These are phyloP conservation scores for Favolaschia claudopus DNA, from an alignment of 768 basidiomycete genomes.

Conservation along the genomic window DNA sequence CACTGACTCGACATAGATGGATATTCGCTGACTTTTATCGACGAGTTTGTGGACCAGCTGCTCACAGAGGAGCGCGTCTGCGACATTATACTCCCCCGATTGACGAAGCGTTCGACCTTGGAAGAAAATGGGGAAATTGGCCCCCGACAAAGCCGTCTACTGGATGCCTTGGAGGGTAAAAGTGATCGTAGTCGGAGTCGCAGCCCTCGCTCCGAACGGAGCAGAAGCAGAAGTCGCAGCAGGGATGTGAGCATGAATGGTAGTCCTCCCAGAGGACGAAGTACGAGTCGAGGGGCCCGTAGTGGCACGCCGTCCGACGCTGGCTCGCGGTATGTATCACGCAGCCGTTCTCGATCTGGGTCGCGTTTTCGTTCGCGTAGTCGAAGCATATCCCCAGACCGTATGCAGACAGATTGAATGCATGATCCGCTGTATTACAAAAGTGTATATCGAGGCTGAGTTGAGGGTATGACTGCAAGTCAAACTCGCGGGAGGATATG, in stretches of 20 bases:
- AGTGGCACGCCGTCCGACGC: slow-evolving; percentile 50
- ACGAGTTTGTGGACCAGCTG: slow-evolving; percentile 89
- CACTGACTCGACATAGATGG: slow-evolving; percentile 62
- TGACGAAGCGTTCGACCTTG: slow-evolving; percentile 83
- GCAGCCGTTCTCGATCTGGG: slow-evolving; percentile 63
- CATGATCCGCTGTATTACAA: neutral
- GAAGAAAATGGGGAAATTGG: slow-evolving; percentile 94
- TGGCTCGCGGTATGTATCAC: slow-evolving; percentile 68
- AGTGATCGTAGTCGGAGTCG: slow-evolving; percentile 59
- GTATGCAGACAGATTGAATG: slow-evolving; percentile 16
- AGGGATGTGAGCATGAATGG: slow-evolving; percentile 39
- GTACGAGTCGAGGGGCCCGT: slow-evolving; percentile 27
- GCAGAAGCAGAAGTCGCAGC: slow-evolving; percentile 46
- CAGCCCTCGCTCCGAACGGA: no score
- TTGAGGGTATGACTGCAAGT: no score
- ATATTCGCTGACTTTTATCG: slow-evolving; percentile 86
- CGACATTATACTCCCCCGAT: slow-evolving; percentile 93
- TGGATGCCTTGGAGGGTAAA: slow-evolving; percentile 86
- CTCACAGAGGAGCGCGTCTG: slow-evolving; percentile 92
- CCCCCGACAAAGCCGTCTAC: slow-evolving; percentile 83
- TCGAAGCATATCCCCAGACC: slow-evolving; percentile 25
- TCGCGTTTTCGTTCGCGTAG: slow-evolving; percentile 22
- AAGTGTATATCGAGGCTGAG: neutral
- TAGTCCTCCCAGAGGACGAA: slow-evolving; percentile 34
- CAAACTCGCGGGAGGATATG: no score